Base-by-base conservation (phyloP, 2,329 filamentous ascomycete species). In the Ceratocystis variospora region DNA sequence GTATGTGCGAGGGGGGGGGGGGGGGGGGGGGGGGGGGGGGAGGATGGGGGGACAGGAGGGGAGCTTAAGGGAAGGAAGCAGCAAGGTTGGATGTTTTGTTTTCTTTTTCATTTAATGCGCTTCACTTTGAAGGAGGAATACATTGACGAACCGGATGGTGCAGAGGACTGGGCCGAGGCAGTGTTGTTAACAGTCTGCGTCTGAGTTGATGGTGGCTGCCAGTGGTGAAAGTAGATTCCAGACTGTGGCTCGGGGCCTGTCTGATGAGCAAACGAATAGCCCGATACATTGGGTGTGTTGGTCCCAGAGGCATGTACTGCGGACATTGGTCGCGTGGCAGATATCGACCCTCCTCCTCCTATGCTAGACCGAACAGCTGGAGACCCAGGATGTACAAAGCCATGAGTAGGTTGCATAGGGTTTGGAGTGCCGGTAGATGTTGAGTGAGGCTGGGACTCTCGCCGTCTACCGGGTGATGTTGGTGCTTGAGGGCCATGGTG, bases 211-310 rank as follows among this genome's bases (percentile, higher is more conserved):
- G 91, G 91, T 59, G 91, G 91, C 68, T 93, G 88, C 90, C 91
- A 96, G 73, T 96, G 90, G 73, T 96, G 90, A 74, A 96, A 96
- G 75, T 90, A 94, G 61, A 96, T 88, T 0, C 68, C 67, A 19
- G 68, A 66, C 25, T 69, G 68, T 87, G 85, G 50, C 88, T 89
- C 19, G 84, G 81, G 69, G 85, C 83, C 70, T 87, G 82, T 71
- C 86, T 83, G 66, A 68, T 41, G 80, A 65, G 63, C n/a, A 33
- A 67, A n/a, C 48, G 57, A 33, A 50, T 66, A 62, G 53, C 12
- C 33, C 44, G 53, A 41, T 41, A 63, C 17, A 63, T 68, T 59
- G 48, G 67, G 8, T 53, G 65, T 53, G 61, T 68, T 25, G 59
- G 62, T 10, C 55, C 64, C 45, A 59, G 67, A 17, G 59, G 64